Evolutionary conservation across 495 filamentous ascomycete species (phyloP), one percentile per base, ranked within the genome.

Genomic region (Xylaria nigripes): DNA sequence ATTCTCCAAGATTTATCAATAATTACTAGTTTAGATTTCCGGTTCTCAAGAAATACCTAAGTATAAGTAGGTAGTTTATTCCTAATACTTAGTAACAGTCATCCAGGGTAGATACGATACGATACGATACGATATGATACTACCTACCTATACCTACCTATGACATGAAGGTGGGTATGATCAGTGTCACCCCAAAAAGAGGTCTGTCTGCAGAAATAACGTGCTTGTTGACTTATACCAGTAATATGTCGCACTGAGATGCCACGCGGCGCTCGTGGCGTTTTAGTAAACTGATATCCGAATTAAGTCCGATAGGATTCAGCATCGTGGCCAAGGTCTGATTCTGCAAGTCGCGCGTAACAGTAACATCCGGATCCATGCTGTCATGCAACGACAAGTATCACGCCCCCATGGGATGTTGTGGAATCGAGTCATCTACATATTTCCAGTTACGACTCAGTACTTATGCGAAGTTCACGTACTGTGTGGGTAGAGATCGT

Each of bases 281-380:
- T 15, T 32, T 43, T 46, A 36, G 36, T 41, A 43, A 44, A 36
- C 25, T 38, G 46, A 55, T 46, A 29, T 23, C 53, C 53, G 53
- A 55, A 55, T 21, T 44, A 55, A 44, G 46, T 44, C 53, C 52
- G 52, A 55, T 48, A 32, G 52, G 52, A 6, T 54, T 44, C 22
- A 45, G n/a, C 32, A 40, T 47, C 16, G 32, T 48, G 34, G 32
- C 42, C 43, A 38, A 46, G 42, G 51, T 47, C 50, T 22, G 43
- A 40, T 54, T 44, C 10, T 54, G 44, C 43, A 46, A 25, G 40
- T 45, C 27, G 34, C 38, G 1, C 5, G 16, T 12, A 36, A 32
- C 45, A 23, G 51, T 54, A 23, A 30, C 44, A 27, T 19, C 32
- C 42, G 22, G 22, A 24, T 41, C 21, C 27, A 30, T 36, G 43